A percentile compares a stretch with the other conserved stretches of the same genome.
phyloP scores from a whole-genome alignment of 2,329 filamentous ascomycete genomes.

The Trichophyton simii region DNA sequence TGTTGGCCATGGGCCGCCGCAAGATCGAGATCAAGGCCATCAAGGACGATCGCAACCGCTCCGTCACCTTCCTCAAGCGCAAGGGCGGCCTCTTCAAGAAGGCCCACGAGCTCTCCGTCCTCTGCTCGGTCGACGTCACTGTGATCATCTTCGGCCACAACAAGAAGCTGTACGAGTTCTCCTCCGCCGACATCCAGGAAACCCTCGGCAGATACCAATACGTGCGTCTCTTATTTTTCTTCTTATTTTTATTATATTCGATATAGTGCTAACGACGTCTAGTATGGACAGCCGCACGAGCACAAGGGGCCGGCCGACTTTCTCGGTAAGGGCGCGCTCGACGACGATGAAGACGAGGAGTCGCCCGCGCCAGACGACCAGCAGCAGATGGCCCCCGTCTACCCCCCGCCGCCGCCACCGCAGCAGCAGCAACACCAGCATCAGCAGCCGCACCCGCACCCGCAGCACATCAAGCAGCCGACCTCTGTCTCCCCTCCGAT shows the following conservation, averaged over 20 bases:
- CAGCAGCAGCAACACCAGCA: slow-evolving; percentile 24
- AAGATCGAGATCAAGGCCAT: slow-evolving; percentile 99
- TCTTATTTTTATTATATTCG: slow-evolving; percentile 2
- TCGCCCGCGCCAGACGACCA: slow-evolving; percentile 59
- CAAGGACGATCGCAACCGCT: slow-evolving; percentile 95
- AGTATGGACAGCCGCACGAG: slow-evolving; percentile 90
- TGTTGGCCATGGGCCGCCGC: slow-evolving; percentile 62
- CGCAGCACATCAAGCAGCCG: slow-evolving; percentile 54
- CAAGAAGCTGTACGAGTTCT: slow-evolving; percentile 98
- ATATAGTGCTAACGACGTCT: slow-evolving; percentile 3
- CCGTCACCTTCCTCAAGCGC: slow-evolving; percentile 95
- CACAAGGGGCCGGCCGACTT: slow-evolving; percentile 94
- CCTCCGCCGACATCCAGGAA: slow-evolving; percentile 83
- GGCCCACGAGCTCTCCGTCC: slow-evolving; percentile 92
- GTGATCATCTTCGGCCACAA: slow-evolving; percentile 98
- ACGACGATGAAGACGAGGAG: slow-evolving; percentile 72
- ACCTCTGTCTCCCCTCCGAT: slow-evolving; percentile 84
- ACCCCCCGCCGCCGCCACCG: slow-evolving; percentile 32
- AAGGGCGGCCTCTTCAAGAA: slow-evolving; percentile 99
- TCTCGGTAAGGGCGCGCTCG: slow-evolving; percentile 60
- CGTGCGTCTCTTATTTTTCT: slow-evolving; percentile 43
- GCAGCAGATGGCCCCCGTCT: slow-evolving; percentile 18
- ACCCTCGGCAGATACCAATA: slow-evolving; percentile 81
- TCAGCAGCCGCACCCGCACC: slow-evolving; percentile 32
- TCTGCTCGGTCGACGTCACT: slow-evolving; percentile 95